phyloP scores from a whole-genome alignment of 1,284 basidiomycete genomes.

The Trametes sp. region DNA sequence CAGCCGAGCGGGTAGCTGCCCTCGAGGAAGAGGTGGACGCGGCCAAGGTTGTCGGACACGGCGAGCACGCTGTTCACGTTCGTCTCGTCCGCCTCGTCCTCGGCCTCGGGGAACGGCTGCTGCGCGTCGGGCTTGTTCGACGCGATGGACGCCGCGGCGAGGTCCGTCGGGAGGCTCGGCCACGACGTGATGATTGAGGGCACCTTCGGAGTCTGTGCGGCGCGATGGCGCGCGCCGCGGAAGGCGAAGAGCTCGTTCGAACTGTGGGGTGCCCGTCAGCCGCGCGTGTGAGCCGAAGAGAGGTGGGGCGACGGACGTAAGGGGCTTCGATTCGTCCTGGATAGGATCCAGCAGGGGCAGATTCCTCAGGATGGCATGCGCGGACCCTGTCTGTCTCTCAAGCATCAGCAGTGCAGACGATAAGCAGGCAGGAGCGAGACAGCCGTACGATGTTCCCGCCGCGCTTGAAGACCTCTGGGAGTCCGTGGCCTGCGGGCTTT shows the following conservation, averaged over 20 bases:
- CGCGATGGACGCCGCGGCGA: constrained; percentile 64
- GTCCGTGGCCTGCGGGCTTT: constrained; percentile 47
- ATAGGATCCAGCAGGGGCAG: constrained; percentile 76
- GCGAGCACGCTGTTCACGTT: constrained; percentile 70
- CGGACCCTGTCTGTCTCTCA: constrained; percentile 70
- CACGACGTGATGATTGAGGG: constrained; percentile 69
- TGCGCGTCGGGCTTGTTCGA: constrained; percentile 44
- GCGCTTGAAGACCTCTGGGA: constrained; percentile 80
- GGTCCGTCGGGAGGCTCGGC: constrained; percentile 69
- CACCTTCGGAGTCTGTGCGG: constrained; percentile 49
- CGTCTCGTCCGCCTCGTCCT: constrained; percentile 59
- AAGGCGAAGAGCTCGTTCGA: constrained; percentile 81
- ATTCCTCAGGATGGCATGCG: constrained; percentile 70
- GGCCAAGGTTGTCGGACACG: constrained; percentile 63
- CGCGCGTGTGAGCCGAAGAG: neutral
- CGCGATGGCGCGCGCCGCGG: constrained; percentile 65
- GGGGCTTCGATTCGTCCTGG: constrained; percentile 65
- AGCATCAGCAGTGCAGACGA: constrained; percentile 2
- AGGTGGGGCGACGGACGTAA: constrained; percentile 56
- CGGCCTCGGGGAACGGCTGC: constrained; percentile 46
- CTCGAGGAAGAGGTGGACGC: constrained; percentile 74
- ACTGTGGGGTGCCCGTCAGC: constrained; percentile 46
- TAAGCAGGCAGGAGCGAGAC: neutral
- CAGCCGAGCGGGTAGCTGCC: constrained; percentile 83
- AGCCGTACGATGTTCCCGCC: constrained; percentile 57